These are phyloP conservation scores for Bruguiera parviflora DNA, from an alignment of 345 rosid genomes.

Conservation along the genomic window DNA sequence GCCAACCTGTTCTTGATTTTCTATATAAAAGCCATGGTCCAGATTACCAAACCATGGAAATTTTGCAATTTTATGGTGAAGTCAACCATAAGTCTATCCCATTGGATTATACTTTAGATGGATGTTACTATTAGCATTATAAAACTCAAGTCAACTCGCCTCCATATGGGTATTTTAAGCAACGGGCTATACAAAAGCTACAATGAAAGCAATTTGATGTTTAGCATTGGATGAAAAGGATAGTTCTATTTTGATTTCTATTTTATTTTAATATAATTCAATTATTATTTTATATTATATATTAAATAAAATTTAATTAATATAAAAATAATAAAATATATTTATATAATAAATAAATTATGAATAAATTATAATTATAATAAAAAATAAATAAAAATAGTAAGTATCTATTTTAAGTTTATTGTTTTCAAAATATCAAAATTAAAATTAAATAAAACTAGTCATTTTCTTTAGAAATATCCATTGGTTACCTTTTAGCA, in stretches of 20 bases:
- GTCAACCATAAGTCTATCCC: slow-evolving; percentile 7
- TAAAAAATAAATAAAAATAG: too few relatives aligned
- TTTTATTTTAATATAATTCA: too few relatives aligned
- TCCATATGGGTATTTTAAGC: not conserved
- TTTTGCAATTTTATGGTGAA: not conserved
- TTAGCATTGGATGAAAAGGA: too few relatives aligned
- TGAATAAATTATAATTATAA: too few relatives aligned
- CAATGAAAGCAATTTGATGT: not conserved
- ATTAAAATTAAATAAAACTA: not conserved
- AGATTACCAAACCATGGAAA: not conserved
- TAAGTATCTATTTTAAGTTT: too few relatives aligned
- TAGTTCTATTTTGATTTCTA: too few relatives aligned
- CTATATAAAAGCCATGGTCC: not conserved
- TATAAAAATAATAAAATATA: too few relatives aligned
- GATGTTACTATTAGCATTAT: not conserved
- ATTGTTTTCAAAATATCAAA: too few relatives aligned
- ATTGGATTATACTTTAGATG: not conserved
- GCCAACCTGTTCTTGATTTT: too few relatives aligned
- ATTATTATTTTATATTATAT: too few relatives aligned
- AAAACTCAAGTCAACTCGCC: slow-evolving; percentile 5
- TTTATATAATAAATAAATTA: too few relatives aligned
- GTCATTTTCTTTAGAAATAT: not conserved
- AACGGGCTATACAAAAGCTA: not conserved
- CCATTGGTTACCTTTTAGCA: not conserved
- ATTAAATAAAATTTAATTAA: too few relatives aligned